Base-by-base conservation (phyloP, 2,329 filamentous ascomycete genomes). In the Fusarium humuli region DNA sequence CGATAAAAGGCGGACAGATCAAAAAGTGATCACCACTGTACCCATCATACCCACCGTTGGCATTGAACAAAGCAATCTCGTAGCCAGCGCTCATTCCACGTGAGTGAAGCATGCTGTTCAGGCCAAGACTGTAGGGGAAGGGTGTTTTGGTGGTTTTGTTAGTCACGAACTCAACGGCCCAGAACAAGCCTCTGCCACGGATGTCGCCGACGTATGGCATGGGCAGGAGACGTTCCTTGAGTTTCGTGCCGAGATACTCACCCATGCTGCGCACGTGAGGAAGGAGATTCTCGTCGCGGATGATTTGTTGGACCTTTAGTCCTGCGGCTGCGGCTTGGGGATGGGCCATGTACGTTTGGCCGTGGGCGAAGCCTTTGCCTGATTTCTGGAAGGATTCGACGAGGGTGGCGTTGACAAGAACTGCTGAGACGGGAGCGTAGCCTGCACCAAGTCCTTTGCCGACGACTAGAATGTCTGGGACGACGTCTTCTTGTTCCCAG, bases 391-490 rank as follows among this genome's bases (percentile, higher is more conserved):
- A 65, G 0, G 63, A 67, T 7, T 65, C 59, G 13, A 72, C 70
- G 3, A 73, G 63, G 2, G 29, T 57, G 9, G 49, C 20, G 49
- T 71, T 71, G 20, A 72, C 7, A 6, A 72, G 20, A 3, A 69
- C 67, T 2, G 65, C 62, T 4, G 71, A 70, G 3, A 75, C 72
- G 2, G 73, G 64, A 0, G 68, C 73, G 7, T 75, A 75, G 2
- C 73, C 73, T 11, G 67, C 73, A 1, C 86, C 89, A 1, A 93
- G 83, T 0, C 87, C 88, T 77, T 93, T 93, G 0, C 87, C 91
- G 12, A 92, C 80, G 0, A 88, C 87, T 74, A 90, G 86, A 3
- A 93, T 84, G 72, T 93, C 90, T 0, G 91, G 91, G 12, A 75
- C 70, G 0, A 84, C 70, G 6, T n/a, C 82, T 81, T 90, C 86